A percentile compares a stretch with the other conserved stretches of the same genome.
phyloP scores from a whole-genome alignment of 1,284 basidiomycete species.

The Rhodotorula sp. region DNA sequence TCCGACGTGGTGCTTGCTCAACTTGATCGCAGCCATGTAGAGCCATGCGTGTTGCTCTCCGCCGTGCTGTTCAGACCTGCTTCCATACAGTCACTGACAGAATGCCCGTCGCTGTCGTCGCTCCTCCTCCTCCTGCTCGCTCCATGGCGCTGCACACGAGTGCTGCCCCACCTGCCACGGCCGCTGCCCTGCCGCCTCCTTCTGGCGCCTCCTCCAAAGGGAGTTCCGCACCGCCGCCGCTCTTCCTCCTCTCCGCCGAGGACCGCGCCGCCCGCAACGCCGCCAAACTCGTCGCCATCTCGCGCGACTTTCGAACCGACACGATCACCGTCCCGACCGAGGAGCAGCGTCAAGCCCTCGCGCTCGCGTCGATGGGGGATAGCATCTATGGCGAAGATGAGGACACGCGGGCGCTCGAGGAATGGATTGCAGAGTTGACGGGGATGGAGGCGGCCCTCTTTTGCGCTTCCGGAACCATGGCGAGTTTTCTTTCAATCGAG shows the following conservation, averaged over 20 bases:
- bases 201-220: neutral
- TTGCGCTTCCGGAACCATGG: conserved; percentile 84
- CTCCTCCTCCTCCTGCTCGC: too few species aligned
- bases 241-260: neutral
- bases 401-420: conserved; percentile 67
- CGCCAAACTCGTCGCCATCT: neutral
- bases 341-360: conserved; percentile 53
- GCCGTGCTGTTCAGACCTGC: too few species aligned
- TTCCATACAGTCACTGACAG: too few species aligned
- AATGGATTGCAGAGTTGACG: conserved; percentile 72
- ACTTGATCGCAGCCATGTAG: too few species aligned
- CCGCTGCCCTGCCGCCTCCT: neutral
- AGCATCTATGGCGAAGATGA: conserved; percentile 54
- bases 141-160: too few species aligned
- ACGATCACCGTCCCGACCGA: conserved; percentile 56
- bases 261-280: conserved; percentile 11
- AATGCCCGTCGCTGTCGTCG: too few species aligned
- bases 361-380: conserved; percentile 56
- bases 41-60: too few species aligned
- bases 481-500: conserved; percentile 62
- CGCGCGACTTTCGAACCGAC: conserved; percentile 47
- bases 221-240: neutral
- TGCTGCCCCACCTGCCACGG: neutral
- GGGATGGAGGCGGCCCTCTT: conserved; percentile 86
- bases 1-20: too few species aligned